Base-by-base conservation (phyloP, 345 rosid species). In the Barbarea vulgaris region DNA sequence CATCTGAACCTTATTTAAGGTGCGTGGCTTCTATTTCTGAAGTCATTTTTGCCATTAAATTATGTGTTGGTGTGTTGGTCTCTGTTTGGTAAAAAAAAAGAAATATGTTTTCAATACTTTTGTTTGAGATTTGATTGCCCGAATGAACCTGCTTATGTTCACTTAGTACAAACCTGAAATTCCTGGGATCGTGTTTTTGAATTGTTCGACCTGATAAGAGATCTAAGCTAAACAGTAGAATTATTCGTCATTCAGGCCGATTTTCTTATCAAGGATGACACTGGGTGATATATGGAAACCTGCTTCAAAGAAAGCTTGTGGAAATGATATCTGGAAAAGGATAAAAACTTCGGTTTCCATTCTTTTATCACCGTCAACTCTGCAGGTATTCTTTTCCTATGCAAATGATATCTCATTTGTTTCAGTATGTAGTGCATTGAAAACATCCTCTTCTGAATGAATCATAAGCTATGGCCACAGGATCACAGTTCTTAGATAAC, bases 231-330 rank as follows among this genome's bases (percentile, higher is more conserved):
- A 71, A 72, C 70, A 72, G 81, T 70, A 4, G 28, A 61, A n/a
- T 14, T 70, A 31, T 27, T 77, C 61, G 80, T 79, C 65, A 8
- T 17, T 79, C 88, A 91, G 98, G 87, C 91, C 97, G 10, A 89
- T 77, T 9, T 85, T 82, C 81, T 84, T 94, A 72, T 88, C 98
- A 77, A 91, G 97, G 87, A 89, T 94, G 83, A 88, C 97, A 70
- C 87, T 91, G 46, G 83, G 83, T 81, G 98, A 94, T 81, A 85
- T 89, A 78, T 94, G 98, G 98, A 91, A 80, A 81, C 97, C 98
- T 52, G 96, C 97, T 39, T 76, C 86, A 22, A 85, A 85, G 80
- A 84, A 84, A 83, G 82, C 67, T 66, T 82, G 88, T 53, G 86
- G 89, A 76, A 87, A 86, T 77, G 79, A 89, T 82, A 33, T 83